Evolutionary conservation across 768 basidiomycete species (phyloP).

Genomic region (Amanita muscaria): DNA sequence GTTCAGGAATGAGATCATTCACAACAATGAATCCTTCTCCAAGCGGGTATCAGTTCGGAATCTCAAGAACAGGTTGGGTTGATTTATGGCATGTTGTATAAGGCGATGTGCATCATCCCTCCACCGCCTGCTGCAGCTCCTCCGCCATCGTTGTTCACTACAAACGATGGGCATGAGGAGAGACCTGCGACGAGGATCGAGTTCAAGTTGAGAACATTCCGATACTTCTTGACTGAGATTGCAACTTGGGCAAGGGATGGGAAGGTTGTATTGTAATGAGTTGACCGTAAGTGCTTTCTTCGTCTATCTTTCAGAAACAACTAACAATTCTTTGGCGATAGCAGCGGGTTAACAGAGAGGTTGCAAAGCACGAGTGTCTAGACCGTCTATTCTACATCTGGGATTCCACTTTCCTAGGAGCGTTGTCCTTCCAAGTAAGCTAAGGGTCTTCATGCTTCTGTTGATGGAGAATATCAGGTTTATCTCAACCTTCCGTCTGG

Average conservation of each 20-base stretch:
- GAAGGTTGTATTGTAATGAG: constrained; percentile 83
- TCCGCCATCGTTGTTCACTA: constrained; percentile 44
- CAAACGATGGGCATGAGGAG: constrained; percentile 55
- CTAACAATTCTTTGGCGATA: constrained; percentile 27
- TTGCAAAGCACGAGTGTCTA: constrained; percentile 95
- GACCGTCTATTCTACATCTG: constrained; percentile 92
- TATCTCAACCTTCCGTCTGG: constrained; percentile 99
- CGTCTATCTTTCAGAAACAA: no score
- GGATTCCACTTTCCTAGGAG: constrained; percentile 70
- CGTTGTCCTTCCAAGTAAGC: no score
- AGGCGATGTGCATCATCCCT: no score
- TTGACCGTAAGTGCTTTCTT: constrained; percentile 61
- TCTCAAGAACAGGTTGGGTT: constrained; percentile 79
- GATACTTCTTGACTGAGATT: no score
- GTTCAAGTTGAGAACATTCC: constrained; percentile 81
- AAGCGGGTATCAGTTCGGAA: constrained; percentile 85
- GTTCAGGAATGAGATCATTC: constrained; percentile 83
- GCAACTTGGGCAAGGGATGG: no score
- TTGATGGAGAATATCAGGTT: constrained; percentile 97
- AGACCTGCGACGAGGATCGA: constrained; percentile 87
- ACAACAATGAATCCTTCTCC: constrained; percentile 93
- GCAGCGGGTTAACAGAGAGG: constrained; percentile 80
- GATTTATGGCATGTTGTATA: constrained; percentile 87
- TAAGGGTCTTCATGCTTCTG: constrained; percentile 85
- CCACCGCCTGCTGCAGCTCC: constrained; percentile 46